Conservation (phyloP, 2,329 filamentous ascomycete species). For the Aspergillus floridensis region DNA sequence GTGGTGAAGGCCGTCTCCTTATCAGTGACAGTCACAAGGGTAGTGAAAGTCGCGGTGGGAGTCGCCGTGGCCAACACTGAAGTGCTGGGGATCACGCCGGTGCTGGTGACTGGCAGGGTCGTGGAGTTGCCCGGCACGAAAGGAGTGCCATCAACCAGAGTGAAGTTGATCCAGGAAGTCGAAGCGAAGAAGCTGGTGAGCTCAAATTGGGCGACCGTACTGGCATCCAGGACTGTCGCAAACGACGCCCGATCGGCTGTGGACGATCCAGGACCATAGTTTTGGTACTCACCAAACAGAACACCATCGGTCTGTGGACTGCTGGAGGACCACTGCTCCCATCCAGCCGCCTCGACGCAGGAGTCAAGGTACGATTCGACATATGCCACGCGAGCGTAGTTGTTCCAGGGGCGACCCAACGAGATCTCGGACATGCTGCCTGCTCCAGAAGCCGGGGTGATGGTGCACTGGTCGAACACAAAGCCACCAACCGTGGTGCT, state of each 20-base stretch:
- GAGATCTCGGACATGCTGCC: constrained; percentile 12
- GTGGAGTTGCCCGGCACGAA: constrained; percentile 35
- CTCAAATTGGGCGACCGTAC: constrained; percentile 39
- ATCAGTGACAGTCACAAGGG: constrained; percentile 25
- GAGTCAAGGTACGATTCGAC: constrained; percentile 15
- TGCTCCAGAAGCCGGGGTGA: constrained; percentile 29
- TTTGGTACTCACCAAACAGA: constrained; percentile 37
- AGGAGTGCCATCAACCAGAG: constrained; percentile 37
- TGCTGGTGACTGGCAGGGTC: constrained; percentile 2
- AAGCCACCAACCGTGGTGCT: constrained; percentile 39
- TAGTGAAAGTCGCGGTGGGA: constrained; percentile 4
- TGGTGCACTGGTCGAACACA: constrained; percentile 38
- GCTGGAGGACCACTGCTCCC: constrained; percentile 30
- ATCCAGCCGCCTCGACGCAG: constrained; percentile 23
- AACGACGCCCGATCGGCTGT: constrained; percentile 35
- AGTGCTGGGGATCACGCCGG: background rate
- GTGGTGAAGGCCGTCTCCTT: constrained; percentile 18
- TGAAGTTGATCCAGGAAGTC: constrained; percentile 45
- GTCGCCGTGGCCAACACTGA: background rate
- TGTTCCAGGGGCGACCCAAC: constrained; percentile 16
- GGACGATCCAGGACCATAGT: constrained; percentile 36
- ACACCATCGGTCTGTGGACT: constrained; percentile 27
- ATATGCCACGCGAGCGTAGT: constrained; percentile 19
- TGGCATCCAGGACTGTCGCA: constrained; percentile 37
- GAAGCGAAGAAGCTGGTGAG: constrained; percentile 41